Evolutionary conservation across 2,329 filamentous ascomycete species (phyloP).

Genomic region (Fusarium denticulatum): DNA sequence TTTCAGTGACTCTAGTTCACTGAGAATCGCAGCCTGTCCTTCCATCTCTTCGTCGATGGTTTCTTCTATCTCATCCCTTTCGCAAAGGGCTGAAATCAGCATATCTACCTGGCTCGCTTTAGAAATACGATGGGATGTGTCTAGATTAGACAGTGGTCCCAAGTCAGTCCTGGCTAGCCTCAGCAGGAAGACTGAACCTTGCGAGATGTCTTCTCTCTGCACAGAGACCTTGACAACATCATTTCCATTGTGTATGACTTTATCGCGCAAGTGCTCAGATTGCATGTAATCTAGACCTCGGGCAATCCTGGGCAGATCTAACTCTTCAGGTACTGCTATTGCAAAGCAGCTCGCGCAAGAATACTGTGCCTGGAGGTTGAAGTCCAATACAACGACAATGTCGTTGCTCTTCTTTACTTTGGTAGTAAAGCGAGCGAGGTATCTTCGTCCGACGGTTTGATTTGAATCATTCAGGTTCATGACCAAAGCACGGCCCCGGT

Average conservation of each 20-base stretch:
- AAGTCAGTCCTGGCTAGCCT: neutral
- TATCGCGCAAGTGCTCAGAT: fast-evolving
- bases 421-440: neutral
- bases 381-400: neutral
- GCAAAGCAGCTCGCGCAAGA: neutral
- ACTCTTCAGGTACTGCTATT: neutral
- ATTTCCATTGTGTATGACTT: neutral
- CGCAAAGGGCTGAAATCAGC: neutral
- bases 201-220: neutral
- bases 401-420: neutral
- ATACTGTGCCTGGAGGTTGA: neutral
- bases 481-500: neutral
- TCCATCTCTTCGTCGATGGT: fast-evolving
- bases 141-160: fast-evolving
- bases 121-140: neutral
- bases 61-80: fast-evolving
- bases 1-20: neutral
- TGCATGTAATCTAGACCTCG: neutral
- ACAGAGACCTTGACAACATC: fast-evolving
- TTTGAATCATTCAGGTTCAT: neutral
- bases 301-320: fast-evolving
- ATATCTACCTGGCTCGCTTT: fast-evolving
- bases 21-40: fast-evolving
- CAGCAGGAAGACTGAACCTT: neutral
- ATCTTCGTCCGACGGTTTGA: fast-evolving